Percentiles rank a stretch among this genome's conserved stretches.
Evolutionary conservation across 371 early-diverging fungal species (phyloP).

Genomic region (Mortierella sp.): DNA sequence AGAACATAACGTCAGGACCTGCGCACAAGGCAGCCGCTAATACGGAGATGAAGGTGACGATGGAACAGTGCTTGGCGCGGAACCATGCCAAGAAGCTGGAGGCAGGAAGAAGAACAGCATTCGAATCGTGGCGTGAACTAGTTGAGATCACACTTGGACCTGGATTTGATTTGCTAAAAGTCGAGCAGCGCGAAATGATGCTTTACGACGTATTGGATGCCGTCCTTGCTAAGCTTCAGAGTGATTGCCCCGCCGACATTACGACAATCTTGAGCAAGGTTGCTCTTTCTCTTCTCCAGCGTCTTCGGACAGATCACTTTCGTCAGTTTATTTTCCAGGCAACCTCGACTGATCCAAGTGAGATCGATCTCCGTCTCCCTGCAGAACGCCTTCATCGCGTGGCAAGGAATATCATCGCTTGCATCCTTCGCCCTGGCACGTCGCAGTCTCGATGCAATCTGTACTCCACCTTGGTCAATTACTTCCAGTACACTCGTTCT

Average conservation of each 20-base stretch:
- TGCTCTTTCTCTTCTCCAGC: constrained; percentile 62
- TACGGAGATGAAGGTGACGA: constrained; percentile 62
- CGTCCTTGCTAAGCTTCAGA: constrained; percentile 69
- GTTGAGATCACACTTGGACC: constrained; percentile 75
- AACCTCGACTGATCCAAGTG: constrained; percentile 46
- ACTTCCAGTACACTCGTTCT: constrained; percentile 67
- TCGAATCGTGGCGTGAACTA: constrained; percentile 83
- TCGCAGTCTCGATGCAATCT: constrained; percentile 82
- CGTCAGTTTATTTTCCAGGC: constrained; percentile 53
- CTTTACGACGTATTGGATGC: constrained; percentile 69
- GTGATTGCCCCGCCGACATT: constrained; percentile 60
- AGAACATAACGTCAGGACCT: constrained; percentile 58
- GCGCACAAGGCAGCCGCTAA: constrained; percentile 58
- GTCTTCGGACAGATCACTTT: constrained; percentile 59
- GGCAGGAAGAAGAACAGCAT: constrained; percentile 70
- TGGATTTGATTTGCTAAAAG: constrained; percentile 70
- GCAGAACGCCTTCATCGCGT: constrained; percentile 69
- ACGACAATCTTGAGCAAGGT: constrained; percentile 71
- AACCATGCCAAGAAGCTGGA: constrained; percentile 75
- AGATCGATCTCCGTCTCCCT: constrained; percentile 58
- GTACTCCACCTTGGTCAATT: constrained; percentile 80
- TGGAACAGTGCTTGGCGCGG: constrained; percentile 63
- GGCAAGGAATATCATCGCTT: constrained; percentile 65
- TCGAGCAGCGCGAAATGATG: constrained; percentile 68
- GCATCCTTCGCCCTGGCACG: constrained; percentile 69